phyloP scores from a whole-genome alignment of 2,329 filamentous ascomycete genomes.

The Sporothrix sp. region DNA sequence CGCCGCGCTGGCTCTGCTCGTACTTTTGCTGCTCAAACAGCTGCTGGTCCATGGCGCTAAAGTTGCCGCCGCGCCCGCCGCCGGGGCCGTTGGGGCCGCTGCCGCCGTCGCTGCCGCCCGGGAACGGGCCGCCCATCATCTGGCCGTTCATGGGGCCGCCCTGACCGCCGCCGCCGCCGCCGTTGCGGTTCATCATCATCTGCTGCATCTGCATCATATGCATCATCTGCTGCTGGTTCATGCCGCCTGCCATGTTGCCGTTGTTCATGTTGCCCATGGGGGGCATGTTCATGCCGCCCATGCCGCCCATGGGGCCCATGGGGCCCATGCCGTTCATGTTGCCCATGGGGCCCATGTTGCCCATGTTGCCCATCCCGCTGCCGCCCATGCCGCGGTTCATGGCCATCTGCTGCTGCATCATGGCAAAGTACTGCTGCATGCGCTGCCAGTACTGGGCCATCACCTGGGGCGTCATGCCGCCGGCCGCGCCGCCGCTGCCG shows the following conservation, averaged over 20 bases:
- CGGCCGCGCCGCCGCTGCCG: conserved; percentile 24
- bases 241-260: conserved; percentile 22
- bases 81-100: conserved; percentile 1
- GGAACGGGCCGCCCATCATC: conserved; percentile 32
- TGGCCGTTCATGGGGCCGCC: conserved; percentile 47
- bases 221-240: conserved; percentile 67
- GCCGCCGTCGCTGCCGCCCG: neutral
- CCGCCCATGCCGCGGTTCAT: conserved; percentile 62
- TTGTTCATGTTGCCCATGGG: conserved; percentile 2
- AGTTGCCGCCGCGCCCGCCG: conserved; percentile 31
- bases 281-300: conserved; percentile 21
- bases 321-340: too few species aligned
- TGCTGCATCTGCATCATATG: conserved; percentile 66
- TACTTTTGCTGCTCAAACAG: conserved; percentile 72
- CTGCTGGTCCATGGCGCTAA: conserved; percentile 62
- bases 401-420: conserved; percentile 90
- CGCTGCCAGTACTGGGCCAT: conserved; percentile 98
- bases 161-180: conserved; percentile 31
- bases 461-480: conserved; percentile 84
- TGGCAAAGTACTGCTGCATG: conserved; percentile 93
- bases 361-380: conserved; percentile 23
- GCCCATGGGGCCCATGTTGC: conserved; percentile 42
- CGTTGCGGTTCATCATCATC: conserved; percentile 37
- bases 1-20: conserved; percentile 49
- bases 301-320: conserved; percentile 49